Base-by-base conservation (phyloP, 2,329 filamentous ascomycete genomes). In the Monilinia vaccinii-corymbosi region DNA sequence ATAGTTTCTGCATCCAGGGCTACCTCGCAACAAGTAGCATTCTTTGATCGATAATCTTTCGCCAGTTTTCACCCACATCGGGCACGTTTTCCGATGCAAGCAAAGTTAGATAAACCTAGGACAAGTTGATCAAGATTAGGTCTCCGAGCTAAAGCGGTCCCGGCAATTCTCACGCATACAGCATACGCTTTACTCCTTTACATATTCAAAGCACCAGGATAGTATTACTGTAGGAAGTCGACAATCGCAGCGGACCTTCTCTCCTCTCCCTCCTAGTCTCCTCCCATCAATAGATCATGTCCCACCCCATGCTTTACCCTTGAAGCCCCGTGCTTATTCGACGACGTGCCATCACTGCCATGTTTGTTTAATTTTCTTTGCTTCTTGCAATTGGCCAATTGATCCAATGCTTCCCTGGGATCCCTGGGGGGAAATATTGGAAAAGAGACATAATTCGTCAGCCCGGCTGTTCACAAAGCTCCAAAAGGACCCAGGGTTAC, bases 321-420 rank as follows among this genome's bases (percentile, higher is more conserved):
- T 46, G 38, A 34, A 46, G 28, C 53, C 42, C 47, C 42, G 28
- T 56, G 53, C 53, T 56, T 56, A 36, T 56, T 46, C 40, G 52
- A n/a, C n/a, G n/a, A n/a, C n/a, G n/a, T n/a, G n/a, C n/a, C n/a
- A 56, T 44, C 32, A 45, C 16, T 52, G 36, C 50, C 40, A 32
- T 49, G 47, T 45, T 23, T 34, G 13, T n/a, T 53, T 53, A 46
- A 59, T 53, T 23, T 53, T 59, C 56, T 53, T 53, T 18, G n/a
- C 42, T 36, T 8, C 6, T n/a, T 10, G 3, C 25, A 28, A 28
- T 28, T 59, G 57, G 57, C 8, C 57, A 55, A 55, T 55, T 44
- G 42, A 36, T 36, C n/a, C 7, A 36, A 3, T 9, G 11, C n/a
- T 25, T 36, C 56, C 14, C 18, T 58, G 1, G 13, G 9, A 59